phyloP scores from a whole-genome alignment of 768 basidiomycete genomes.

The Pilatotrama ljubarskyi region DNA sequence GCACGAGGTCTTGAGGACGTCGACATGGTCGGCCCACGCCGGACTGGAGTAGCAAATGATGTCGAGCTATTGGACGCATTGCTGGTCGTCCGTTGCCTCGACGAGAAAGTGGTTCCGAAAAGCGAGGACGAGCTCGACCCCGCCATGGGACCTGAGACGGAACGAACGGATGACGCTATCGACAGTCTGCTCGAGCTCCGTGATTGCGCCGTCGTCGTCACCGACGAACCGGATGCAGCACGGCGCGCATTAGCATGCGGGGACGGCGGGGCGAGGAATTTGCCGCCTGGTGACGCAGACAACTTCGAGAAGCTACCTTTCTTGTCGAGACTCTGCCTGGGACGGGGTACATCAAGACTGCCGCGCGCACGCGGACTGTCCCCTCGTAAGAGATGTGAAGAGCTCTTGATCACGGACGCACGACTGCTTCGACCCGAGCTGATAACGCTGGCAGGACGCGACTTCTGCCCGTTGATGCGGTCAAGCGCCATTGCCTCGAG shows the following conservation, averaged over 20 bases:
- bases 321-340: constrained; percentile 19
- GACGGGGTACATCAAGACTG: constrained; percentile 13
- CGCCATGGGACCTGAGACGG: constrained; percentile 69
- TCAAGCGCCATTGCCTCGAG: constrained; percentile 81
- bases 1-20: constrained; percentile 38
- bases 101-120: constrained; percentile 71
- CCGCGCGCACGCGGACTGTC: constrained; percentile 9
- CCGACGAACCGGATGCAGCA: constrained; percentile 49
- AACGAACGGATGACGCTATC: constrained; percentile 53
- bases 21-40: constrained; percentile 33
- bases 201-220: constrained; percentile 34
- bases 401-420: constrained; percentile 38
- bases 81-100: constrained; percentile 81
- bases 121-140: constrained; percentile 39
- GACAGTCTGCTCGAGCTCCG: constrained; percentile 65
- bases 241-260: constrained; percentile 43
- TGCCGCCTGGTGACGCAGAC: constrained; percentile 41
- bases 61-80: constrained; percentile 45
- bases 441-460: constrained; percentile 63
- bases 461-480: constrained; percentile 56
- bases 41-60: constrained; percentile 25
- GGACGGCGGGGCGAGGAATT: constrained; percentile 47
- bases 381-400: neutral
- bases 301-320: constrained; percentile 44
- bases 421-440: constrained; percentile 66